A percentile compares a stretch with the other conserved stretches of the same genome.
Evolutionary conservation across 176 grass and related monocot species (phyloP).

Genomic region (Hordeum marinum): DNA sequence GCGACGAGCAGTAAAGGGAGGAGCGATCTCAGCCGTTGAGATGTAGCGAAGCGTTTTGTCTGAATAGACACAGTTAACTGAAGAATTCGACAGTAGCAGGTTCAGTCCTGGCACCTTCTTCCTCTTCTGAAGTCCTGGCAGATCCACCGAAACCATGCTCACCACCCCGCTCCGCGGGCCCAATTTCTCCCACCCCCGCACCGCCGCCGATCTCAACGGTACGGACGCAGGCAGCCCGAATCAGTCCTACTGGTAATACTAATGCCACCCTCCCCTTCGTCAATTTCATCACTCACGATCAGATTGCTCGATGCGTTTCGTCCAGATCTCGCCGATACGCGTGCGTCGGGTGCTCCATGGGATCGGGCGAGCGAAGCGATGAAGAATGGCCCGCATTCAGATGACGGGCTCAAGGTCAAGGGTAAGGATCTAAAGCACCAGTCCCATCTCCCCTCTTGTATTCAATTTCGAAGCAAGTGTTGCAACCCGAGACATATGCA

Average conservation of each 20-base stretch:
- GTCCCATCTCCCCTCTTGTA: neutral
- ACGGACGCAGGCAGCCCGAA: neutral
- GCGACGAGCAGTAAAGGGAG: too few species aligned
- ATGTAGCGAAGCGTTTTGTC: too few species aligned
- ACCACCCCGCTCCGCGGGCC: neutral
- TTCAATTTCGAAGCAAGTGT: neutral
- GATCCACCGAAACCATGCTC: neutral
- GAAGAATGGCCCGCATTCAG: neutral
- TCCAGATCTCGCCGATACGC: neutral
- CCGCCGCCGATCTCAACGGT: neutral
- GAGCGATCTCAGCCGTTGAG: too few species aligned
- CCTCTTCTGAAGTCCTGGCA: neutral
- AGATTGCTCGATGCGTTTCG: neutral
- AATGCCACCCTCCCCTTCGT: neutral
- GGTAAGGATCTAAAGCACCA: conserved; percentile 17
- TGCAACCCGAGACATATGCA: neutral
- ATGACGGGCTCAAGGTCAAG: neutral
- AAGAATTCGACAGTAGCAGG: too few species aligned
- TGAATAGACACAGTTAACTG: too few species aligned
- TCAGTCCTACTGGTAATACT: neutral
- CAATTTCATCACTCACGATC: neutral
- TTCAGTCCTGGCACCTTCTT: too few species aligned
- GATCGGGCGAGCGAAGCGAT: neutral
- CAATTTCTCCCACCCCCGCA: neutral
- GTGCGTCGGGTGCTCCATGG: neutral